A percentile compares a stretch with the other conserved stretches of the same genome.
These are phyloP conservation scores for Petunia axillaris DNA, from an alignment of 257 asterid species.

Conservation along the genomic window DNA sequence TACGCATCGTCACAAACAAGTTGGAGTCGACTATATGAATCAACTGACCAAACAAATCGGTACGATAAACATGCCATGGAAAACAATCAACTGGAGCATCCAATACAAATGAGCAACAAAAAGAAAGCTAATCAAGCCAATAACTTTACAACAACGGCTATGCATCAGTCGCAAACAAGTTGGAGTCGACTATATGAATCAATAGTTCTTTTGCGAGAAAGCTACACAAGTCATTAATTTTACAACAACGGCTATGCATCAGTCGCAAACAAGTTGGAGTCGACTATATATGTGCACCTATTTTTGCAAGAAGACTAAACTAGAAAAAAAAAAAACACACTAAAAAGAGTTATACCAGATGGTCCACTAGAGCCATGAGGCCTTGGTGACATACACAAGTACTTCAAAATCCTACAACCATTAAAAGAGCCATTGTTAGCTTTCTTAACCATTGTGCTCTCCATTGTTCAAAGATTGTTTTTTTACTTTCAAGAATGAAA, in stretches of 20 bases:
- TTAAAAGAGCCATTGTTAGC: conserved; percentile 46
- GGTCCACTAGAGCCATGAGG: conserved; percentile 62
- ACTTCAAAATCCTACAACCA: conserved; percentile 66
- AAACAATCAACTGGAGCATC: neutral
- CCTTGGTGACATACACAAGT: conserved; percentile 67
- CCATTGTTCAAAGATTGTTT: conserved; percentile 23
- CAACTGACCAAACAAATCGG: too few species aligned
- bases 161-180: too few species aligned
- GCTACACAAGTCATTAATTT: too few species aligned
- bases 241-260: too few species aligned
- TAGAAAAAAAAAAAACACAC: conserved; percentile 9
- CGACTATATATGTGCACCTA: neutral
- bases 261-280: too few species aligned
- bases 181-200: too few species aligned
- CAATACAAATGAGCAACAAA: neutral
- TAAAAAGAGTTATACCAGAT: conserved; percentile 49
- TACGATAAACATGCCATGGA: too few species aligned
- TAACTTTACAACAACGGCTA: too few species aligned
- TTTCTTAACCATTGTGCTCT: conserved; percentile 41
- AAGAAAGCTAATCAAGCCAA: neutral
- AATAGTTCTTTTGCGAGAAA: too few species aligned
- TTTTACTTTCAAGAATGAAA: too few species aligned
- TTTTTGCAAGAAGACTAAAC: neutral
- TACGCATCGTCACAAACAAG: too few species aligned
- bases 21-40: too few species aligned